phyloP scores from a whole-genome alignment of 202 grass and related monocot genomes.

The Bolboschoenoplectus hybrid region DNA sequence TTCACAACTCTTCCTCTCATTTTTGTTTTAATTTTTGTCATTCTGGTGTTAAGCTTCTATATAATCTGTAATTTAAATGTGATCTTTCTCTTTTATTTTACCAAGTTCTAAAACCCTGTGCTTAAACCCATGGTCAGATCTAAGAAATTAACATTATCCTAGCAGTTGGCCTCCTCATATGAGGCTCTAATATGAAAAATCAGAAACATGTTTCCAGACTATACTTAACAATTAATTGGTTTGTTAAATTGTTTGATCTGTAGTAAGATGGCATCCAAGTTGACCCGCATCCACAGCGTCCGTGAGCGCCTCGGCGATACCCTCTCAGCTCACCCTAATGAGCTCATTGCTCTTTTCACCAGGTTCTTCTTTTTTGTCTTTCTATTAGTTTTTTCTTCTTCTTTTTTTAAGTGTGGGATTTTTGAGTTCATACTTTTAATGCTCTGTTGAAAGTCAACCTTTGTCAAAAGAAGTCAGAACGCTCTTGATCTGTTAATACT shows the following conservation, averaged over 20 bases:
- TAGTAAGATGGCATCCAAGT: conserved; percentile 60
- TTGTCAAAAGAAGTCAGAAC: neutral
- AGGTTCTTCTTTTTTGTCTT: conserved; percentile 41
- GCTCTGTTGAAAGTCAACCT: conserved; percentile 11
- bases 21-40: neutral
- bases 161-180: neutral
- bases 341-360: conserved; percentile 83
- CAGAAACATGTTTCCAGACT: neutral
- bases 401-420: neutral
- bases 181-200: neutral
- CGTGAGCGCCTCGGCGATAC: conserved; percentile 67
- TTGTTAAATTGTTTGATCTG: conserved; percentile 2
- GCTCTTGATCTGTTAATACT: neutral
- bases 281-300: conserved; percentile 84
- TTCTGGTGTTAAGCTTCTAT: neutral
- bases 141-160: conserved; percentile 1
- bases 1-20: neutral
- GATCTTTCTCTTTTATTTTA: conserved; percentile 5
- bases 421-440: neutral
- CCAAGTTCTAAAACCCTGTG: conserved; percentile 12
- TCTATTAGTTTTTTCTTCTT: neutral
- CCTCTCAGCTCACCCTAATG: conserved; percentile 83
- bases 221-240: neutral
- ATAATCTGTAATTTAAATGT: neutral
- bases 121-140: conserved; percentile 21